Base-by-base conservation (phyloP, 1,139 yeast genomes). In the Diutina ranongensis region DNA sequence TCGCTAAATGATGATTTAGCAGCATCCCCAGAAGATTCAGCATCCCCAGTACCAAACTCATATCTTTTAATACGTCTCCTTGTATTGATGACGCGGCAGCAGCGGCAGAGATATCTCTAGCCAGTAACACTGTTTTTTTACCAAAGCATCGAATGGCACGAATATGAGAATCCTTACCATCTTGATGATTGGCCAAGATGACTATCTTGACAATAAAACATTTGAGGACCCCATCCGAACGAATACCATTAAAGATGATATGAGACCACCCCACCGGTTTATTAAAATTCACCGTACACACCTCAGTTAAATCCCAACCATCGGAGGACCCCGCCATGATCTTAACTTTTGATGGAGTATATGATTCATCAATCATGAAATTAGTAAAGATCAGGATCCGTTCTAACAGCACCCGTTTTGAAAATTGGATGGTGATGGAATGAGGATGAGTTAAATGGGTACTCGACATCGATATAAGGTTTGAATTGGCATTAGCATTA, bases 121-220 rank as follows among this genome's bases (percentile, higher is more conserved):
- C 25, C 21, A 25, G 20, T 18, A 25, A 32, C 10, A 38, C 42
- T 13, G 42, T 38, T 9, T 52, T 51, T 32, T 53, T 53, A 16
- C 55, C 55, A 28, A 49, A 51, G 31, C 55, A 83, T 57, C 61
- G 76, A 70, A 92, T 69, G 0, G 92, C 84, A 46, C 98, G 63
- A 7, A 94, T 69, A 59, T 88, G 97, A 1, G 96, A 83, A 61
- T 94, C 99, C 58, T 92, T 92, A 44, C 99, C 99, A 58, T 87
- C 92, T 58, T 89, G 97, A 56, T 88, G 97, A 57, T 92, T 94
- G 1, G 87, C 76, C 27, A 80, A 66, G 22, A 94, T 73, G n/a
- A 75, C 64, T 25, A 94, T 58, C 51, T 87, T 77, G 7, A 92
- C 63, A 54, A 82, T 69, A 55, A 83, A 86, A 49, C 96, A 80